A percentile compares a stretch with the other conserved stretches of the same genome.
These are phyloP conservation scores for Luvunga scandens DNA, from an alignment of 345 rosid genomes.

Conservation along the genomic window DNA sequence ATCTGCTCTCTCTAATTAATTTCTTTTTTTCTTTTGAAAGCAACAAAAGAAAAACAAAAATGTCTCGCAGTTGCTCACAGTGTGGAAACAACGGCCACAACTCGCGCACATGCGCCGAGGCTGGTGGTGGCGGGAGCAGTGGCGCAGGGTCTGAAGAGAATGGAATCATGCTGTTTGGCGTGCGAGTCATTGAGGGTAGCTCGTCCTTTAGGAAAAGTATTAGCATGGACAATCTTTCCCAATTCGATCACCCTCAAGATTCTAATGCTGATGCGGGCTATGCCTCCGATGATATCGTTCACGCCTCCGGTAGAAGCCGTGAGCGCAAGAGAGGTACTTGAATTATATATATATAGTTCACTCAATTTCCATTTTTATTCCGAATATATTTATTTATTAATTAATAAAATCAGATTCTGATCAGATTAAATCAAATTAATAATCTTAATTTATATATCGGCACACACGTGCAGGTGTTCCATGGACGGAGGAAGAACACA, in stretches of 20 bases:
- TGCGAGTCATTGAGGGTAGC: slow-evolving; percentile 47
- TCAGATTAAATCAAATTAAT: neutral
- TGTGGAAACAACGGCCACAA: slow-evolving; percentile 74
- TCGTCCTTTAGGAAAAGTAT: slow-evolving; percentile 57
- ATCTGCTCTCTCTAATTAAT: neutral
- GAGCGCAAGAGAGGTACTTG: slow-evolving; percentile 69
- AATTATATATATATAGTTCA: too few relatives aligned
- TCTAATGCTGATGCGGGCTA: slow-evolving; percentile 54
- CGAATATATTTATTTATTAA: neutral
- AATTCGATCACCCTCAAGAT: slow-evolving; percentile 54
- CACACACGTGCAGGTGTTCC: slow-evolving; percentile 50
- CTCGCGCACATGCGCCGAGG: slow-evolving; percentile 49
- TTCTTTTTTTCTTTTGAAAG: neutral
- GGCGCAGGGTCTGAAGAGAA: slow-evolving; percentile 30
- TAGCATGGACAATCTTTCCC: slow-evolving; percentile 70
- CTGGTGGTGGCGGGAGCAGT: neutral
- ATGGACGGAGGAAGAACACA: slow-evolving; percentile 83
- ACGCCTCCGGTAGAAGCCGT: slow-evolving; percentile 58
- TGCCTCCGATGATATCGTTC: slow-evolving; percentile 73
- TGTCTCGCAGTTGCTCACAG: slow-evolving; percentile 66
- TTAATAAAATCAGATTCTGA: neutral
- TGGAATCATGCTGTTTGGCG: slow-evolving; percentile 74
- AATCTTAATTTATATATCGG: neutral
- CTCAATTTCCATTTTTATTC: too few relatives aligned
- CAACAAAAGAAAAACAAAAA: neutral